These are phyloP conservation scores for Phytophthora podocarpi DNA, from an alignment of 352 stramenopile species.

Conservation along the genomic window DNA sequence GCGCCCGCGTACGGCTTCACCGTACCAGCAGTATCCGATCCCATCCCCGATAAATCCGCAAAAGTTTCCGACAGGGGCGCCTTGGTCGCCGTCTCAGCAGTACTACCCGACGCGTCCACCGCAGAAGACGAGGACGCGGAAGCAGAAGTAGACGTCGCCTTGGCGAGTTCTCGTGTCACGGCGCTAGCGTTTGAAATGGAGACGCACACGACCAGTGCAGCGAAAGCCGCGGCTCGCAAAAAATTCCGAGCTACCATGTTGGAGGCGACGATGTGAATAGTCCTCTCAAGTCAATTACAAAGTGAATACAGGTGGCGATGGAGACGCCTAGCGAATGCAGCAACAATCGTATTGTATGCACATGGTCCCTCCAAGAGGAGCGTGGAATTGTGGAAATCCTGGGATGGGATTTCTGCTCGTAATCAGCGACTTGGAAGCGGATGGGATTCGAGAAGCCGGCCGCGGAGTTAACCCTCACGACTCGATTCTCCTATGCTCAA, in stretches of 20 bases:
- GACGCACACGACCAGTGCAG: slow-evolving; percentile 18
- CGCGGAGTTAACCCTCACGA: too few relatives aligned
- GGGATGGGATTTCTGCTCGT: slow-evolving; percentile 20
- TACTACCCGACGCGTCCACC: not conserved
- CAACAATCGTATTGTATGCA: slow-evolving; percentile 7
- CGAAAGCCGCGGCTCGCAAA: slow-evolving; percentile 14
- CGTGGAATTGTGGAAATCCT: slow-evolving; percentile 24
- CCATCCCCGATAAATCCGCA: slow-evolving; percentile 18
- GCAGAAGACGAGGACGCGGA: slow-evolving; percentile 11
- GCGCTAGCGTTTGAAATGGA: slow-evolving; percentile 16
- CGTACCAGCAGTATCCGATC: slow-evolving; percentile 13
- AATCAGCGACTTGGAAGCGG: slow-evolving; percentile 15
- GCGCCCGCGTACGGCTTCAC: slow-evolving; percentile 21
- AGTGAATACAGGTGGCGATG: slow-evolving; percentile 9
- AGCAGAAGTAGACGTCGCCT: too few relatives aligned
- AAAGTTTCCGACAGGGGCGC: slow-evolving; percentile 17
- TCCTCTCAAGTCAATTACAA: slow-evolving; percentile 6
- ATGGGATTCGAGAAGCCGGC: slow-evolving; percentile 25
- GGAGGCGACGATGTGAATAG: slow-evolving; percentile 14
- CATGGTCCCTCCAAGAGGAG: slow-evolving; percentile 21
- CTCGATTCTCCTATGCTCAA: too few relatives aligned
- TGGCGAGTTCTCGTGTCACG: not conserved
- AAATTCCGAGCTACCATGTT: slow-evolving; percentile 26
- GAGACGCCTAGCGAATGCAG: slow-evolving; percentile 9
- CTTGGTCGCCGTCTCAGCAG: slow-evolving; percentile 5